Base-by-base conservation (phyloP, 1,139 yeast genomes). In the Candida sp. region DNA sequence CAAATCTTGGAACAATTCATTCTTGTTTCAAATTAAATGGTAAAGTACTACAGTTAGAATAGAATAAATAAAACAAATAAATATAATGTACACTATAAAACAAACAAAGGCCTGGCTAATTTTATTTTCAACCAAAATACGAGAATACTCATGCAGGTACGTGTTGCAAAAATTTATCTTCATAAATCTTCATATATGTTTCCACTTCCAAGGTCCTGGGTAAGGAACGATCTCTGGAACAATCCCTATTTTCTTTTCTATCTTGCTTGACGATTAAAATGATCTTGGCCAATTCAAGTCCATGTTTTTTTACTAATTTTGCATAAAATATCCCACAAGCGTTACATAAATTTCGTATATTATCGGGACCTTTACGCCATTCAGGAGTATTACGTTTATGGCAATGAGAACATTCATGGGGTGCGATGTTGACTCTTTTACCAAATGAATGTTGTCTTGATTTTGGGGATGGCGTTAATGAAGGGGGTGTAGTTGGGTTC, bases 301-400 rank as follows among this genome's bases (percentile, higher is more conserved):
- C 36, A 34, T 35, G 38, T 8, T 21, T 70, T 37, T 53, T 58
- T 5, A 54, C 49, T 33, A 66, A 48, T 43, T 66, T 66, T 3
- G 69, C 56, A 47, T 55, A 68, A 43, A 66, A 70, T n/a, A 70
- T 57, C 0, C 76, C 76, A 50, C 75, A 70, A 1, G 76, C 75
- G 53, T 70, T 70, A 50, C 76, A 70, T 35, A 70, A 54, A 0
- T 73, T 68, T n/a, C 71, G 57, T 22, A 62, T 60, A 0, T 75
- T 74, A 33, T 60, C 60, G 5, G 75, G 75, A 0, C 75, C 76
- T 35, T 68, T 56, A 46, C 76, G 57, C 76, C 76, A 70, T 52
- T 70, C 75, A 1, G 75, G 76, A 1, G 75, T 69, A 21, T 60
- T 61, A 11, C 36, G 42, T 2, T 55, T 43, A 9, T 50, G 49